phyloP scores from a whole-genome alignment of 2,329 filamentous ascomycete species.

The Sporothrix variecibatus region DNA sequence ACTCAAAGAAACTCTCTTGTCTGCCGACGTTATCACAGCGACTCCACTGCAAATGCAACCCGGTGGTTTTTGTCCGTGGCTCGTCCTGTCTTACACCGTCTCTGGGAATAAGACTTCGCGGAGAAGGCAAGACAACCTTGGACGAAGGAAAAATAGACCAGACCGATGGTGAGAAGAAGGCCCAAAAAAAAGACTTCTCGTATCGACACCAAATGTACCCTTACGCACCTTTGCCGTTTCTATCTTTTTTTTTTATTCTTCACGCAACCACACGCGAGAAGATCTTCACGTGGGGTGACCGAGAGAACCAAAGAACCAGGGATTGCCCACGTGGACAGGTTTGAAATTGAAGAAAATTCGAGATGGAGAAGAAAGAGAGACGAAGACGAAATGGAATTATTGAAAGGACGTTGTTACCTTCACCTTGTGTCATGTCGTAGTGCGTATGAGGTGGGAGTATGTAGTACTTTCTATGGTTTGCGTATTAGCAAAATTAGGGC shows the following conservation, averaged over 20 bases:
- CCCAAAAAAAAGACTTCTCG: not conserved
- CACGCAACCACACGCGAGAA: not conserved
- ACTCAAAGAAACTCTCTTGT: not conserved
- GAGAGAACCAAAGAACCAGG: not conserved
- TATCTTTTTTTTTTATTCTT: not conserved
- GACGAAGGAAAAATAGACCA: not conserved
- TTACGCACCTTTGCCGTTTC: not conserved
- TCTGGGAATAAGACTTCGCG: not conserved
- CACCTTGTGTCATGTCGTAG: not conserved
- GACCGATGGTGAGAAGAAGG: not conserved
- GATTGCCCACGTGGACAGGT: not conserved
- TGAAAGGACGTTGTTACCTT: not conserved
- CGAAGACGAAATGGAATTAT: not conserved
- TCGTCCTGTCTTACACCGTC: not conserved
- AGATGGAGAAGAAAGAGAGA: not conserved
- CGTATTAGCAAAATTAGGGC: not conserved
- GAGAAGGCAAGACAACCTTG: no score
- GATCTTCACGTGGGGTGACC: not conserved
- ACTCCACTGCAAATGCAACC: conserved; percentile 3
- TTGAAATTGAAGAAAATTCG: not conserved
- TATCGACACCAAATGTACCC: not conserved
- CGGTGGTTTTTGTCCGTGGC: not conserved
- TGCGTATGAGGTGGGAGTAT: not conserved
- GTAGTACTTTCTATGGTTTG: not conserved
- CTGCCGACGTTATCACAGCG: not conserved